These are phyloP conservation scores for Colletotrichum sp. DNA, from an alignment of 2,329 filamentous ascomycete genomes.

Conservation along the genomic window DNA sequence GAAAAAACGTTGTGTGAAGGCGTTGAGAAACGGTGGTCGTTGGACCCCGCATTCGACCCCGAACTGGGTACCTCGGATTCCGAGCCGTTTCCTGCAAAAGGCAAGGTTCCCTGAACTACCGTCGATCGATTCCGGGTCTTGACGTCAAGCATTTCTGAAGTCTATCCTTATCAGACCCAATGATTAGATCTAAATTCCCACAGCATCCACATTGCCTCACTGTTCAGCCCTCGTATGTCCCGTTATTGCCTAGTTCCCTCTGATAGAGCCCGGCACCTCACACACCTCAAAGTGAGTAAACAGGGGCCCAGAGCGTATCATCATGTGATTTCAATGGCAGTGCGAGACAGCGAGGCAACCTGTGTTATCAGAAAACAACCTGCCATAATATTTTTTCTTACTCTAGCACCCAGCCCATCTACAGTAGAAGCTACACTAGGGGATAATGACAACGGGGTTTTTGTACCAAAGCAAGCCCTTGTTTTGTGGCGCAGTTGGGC, in stretches of 20 bases:
- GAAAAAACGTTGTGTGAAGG: not conserved
- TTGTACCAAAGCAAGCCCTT: not conserved
- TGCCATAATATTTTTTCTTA: no score
- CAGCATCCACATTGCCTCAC: not conserved
- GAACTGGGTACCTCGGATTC: not conserved
- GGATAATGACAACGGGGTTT: not conserved
- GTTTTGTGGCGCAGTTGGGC: not conserved
- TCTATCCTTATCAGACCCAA: not conserved
- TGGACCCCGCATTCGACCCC: constrained; percentile 7
- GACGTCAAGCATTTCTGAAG: constrained; percentile 7
- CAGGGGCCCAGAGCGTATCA: not conserved
- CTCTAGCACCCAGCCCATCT: no score
- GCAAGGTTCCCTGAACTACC: not conserved
- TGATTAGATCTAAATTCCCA: not conserved
- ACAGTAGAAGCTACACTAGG: not conserved
- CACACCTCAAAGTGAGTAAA: not conserved
- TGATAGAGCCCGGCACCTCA: not conserved
- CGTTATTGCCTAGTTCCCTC: not conserved
- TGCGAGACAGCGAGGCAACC: not conserved
- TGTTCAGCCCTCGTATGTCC: not conserved
- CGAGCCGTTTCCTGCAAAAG: not conserved
- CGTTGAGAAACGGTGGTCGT: not conserved
- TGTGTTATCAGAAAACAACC: not conserved
- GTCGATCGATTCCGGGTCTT: not conserved
- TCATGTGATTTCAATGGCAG: not conserved